Evolutionary conservation across 2,329 filamentous ascomycete genomes (phyloP), one percentile per base, ranked within the genome.

Genomic region (Colletotrichum sp.): DNA sequence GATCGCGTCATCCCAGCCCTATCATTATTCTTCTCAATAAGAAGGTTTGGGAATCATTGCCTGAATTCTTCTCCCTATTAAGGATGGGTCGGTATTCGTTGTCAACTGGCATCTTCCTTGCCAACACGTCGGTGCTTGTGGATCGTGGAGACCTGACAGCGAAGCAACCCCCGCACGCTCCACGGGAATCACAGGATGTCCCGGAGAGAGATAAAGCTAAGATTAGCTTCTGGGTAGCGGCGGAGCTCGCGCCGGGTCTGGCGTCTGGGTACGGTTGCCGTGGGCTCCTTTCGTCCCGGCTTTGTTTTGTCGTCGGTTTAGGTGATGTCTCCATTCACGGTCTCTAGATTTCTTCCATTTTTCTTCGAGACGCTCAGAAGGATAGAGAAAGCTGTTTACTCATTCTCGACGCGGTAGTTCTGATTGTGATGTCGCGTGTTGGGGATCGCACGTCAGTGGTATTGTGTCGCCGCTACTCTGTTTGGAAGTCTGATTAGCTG

Each of bases 71-170:
- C 7, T 26, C 21, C 7, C 15, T 30, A 0, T 30, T 26, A 6
- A 0, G 21, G 24, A 59, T 2, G 18, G 28, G 59, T 5, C 9
- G 9, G 62, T 36, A 12, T 10, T 39, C 12, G 24, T 49, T 1
- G 9, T 32, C 6, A 3, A 32, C 36, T 13, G 16, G 63, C 63
- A 66, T 66, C 36, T 66, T 28, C 63, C 63, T 66, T 66, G 63
- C 26, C 44, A 52, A 21, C 44, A 13, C 44, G n/a, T 52, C 44
- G 24, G 36, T 32, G 30, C n/a, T 26, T n/a, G 62, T 36, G 63
- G 63, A 34, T 34, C 63, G 63, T 49, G 36, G 26, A 32, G 36
- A 15, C 24, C 13, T 49, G 36, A 44, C 63, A 66, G 63, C 63
- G 34, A 32, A 66, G 63, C 63, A 49, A 30, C 3, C 34, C 34